Conservation (phyloP, 2,329 filamentous ascomycete species). For the Dichotomopilus funicola region DNA sequence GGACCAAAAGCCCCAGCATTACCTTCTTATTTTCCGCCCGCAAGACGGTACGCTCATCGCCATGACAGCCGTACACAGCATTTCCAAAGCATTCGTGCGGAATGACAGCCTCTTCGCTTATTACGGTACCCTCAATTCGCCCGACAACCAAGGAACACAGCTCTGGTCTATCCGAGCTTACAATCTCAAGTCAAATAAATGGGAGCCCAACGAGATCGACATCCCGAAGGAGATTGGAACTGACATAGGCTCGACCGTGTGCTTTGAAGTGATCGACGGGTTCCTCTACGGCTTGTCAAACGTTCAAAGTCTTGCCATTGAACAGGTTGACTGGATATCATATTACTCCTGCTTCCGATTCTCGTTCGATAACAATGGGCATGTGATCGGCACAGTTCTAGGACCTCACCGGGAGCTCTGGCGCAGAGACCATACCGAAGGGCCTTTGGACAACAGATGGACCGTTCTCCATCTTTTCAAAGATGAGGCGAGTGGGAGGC, state of each 20-base stretch:
- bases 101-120: conserved; percentile 57
- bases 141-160: conserved; percentile 46
- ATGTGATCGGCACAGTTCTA: conserved; percentile 34
- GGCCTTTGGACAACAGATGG: conserved; percentile 69
- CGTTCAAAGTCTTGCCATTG: conserved; percentile 52
- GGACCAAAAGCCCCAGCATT: conserved; percentile 30
- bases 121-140: conserved; percentile 56
- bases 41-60: conserved; percentile 35
- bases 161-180: conserved; percentile 58
- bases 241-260: conserved; percentile 61
- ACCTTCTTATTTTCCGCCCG: conserved; percentile 48
- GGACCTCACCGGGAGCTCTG: conserved; percentile 46
- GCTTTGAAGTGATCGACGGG: conserved; percentile 61
- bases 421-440: conserved; percentile 61
- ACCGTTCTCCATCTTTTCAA: conserved; percentile 56
- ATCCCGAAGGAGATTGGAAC: conserved; percentile 55
- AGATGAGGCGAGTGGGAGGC: conserved; percentile 51
- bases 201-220: conserved; percentile 40
- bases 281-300: conserved; percentile 67
- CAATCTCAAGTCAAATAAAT: conserved; percentile 36
- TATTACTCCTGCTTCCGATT: conserved; percentile 64
- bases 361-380: conserved; percentile 42
- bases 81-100: conserved; percentile 58
- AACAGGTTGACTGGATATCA: conserved; percentile 60
- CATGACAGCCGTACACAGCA: conserved; percentile 36